phyloP scores from a whole-genome alignment of 441 rosid genomes.

The Jatropha podagrica region DNA sequence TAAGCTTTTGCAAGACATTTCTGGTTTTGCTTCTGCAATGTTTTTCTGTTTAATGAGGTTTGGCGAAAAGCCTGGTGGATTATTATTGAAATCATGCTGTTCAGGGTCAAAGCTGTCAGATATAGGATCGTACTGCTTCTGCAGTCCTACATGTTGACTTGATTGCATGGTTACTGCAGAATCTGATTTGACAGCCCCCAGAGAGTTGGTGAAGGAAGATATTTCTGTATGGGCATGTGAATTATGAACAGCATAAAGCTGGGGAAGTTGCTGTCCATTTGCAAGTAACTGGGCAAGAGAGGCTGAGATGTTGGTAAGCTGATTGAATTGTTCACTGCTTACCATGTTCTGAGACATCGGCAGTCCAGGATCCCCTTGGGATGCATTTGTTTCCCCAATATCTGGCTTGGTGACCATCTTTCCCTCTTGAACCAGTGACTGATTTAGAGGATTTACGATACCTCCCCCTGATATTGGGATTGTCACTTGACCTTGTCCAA shows the following conservation, averaged over 20 bases:
- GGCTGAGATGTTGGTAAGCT: constrained; percentile 67
- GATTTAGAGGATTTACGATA: constrained; percentile 37
- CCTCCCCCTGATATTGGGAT: constrained; percentile 34
- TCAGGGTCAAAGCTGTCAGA: constrained; percentile 44
- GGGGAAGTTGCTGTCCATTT: constrained; percentile 77
- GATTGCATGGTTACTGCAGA: constrained; percentile 32
- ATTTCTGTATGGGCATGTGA: constrained; percentile 36
- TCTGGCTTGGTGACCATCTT: constrained; percentile 24
- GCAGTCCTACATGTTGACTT: constrained; percentile 34
- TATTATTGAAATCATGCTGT: constrained; percentile 25
- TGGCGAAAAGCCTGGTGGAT: constrained; percentile 25
- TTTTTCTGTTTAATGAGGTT: constrained; percentile 28
- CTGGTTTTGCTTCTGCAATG: constrained; percentile 31
- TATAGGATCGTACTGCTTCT: constrained; percentile 50
- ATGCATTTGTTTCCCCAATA: constrained; percentile 30
- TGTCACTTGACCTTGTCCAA: constrained; percentile 47
- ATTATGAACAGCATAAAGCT: constrained; percentile 52
- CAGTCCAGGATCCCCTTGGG: constrained; percentile 34
- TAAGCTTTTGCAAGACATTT: constrained; percentile 26
- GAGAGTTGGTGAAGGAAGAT: constrained; percentile 33
- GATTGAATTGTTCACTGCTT: constrained; percentile 54
- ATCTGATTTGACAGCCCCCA: constrained; percentile 36
- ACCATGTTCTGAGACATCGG: constrained; percentile 44
- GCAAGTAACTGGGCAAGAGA: constrained; percentile 80
- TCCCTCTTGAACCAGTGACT: constrained; percentile 31